A percentile compares a stretch with the other conserved stretches of the same genome.
These are phyloP conservation scores for Artomyces pyxidatus DNA, from an alignment of 768 basidiomycete genomes.

Conservation along the genomic window DNA sequence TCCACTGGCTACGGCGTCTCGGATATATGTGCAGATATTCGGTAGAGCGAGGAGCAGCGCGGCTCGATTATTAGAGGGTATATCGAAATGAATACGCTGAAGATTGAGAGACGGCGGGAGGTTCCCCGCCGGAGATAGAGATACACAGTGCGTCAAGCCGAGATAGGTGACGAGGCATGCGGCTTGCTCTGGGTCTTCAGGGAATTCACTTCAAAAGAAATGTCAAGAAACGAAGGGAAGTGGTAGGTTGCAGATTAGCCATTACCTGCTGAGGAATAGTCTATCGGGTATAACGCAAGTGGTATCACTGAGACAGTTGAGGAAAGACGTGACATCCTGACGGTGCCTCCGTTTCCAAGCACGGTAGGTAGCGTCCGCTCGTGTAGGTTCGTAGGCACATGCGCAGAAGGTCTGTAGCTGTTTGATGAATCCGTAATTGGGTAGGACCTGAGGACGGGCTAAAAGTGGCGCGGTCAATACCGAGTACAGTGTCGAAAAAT, in stretches of 20 bases:
- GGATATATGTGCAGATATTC: constrained; percentile 37
- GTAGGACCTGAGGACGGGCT: constrained; percentile 32
- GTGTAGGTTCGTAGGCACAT: constrained; percentile 39
- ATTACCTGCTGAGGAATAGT: constrained; percentile 44
- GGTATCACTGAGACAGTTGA: constrained; percentile 45
- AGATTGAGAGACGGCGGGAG: constrained; percentile 25
- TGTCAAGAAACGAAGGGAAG: neutral
- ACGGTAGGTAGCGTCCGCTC: constrained; percentile 36
- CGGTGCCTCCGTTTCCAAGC: constrained; percentile 51
- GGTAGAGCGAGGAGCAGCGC: constrained; percentile 39
- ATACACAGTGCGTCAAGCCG: constrained; percentile 45
- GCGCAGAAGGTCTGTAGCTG: constrained; percentile 48
- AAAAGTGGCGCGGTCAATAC: no score
- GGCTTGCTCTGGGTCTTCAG: constrained; percentile 41
- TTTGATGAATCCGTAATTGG: constrained; percentile 45
- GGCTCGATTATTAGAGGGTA: constrained; percentile 31
- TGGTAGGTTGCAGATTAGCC: neutral
- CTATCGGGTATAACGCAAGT: constrained; percentile 41
- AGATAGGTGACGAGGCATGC: constrained; percentile 43
- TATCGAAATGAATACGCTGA: constrained; percentile 35
- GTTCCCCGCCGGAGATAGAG: constrained; percentile 44
- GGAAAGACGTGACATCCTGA: constrained; percentile 44
- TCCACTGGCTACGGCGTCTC: constrained; percentile 30
- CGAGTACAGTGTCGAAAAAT: no score
- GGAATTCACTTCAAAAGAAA: constrained; percentile 40